These are phyloP conservation scores for Medicago arabica DNA, from an alignment of 306 rosid species.

Conservation along the genomic window DNA sequence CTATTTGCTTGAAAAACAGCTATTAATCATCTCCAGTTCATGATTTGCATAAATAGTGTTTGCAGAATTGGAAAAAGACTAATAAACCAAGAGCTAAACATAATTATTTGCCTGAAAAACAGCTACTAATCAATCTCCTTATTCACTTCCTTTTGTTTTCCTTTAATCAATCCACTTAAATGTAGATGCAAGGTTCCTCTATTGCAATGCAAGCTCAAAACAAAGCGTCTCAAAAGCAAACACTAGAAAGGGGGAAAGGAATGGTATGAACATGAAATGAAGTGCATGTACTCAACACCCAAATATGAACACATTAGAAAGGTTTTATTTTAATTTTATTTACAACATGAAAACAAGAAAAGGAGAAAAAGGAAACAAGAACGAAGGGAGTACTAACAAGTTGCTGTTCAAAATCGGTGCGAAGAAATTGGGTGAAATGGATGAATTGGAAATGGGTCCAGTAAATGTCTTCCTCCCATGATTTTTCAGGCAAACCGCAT, in stretches of 20 bases:
- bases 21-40: background rate
- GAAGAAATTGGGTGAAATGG: conserved; percentile 60
- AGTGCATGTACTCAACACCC: conserved; percentile 7
- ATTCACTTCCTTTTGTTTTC: too few relatives aligned
- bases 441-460: conserved; percentile 66
- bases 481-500: conserved; percentile 35
- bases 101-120: background rate
- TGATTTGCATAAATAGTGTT: too few relatives aligned
- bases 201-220: conserved; percentile 13
- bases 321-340: background rate
- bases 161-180: background rate
- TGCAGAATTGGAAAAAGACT: too few relatives aligned
- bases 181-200: background rate
- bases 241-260: background rate
- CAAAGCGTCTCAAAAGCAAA: background rate
- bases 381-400: conserved; percentile 52
- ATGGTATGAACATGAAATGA: background rate
- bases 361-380: too few relatives aligned
- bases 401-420: conserved; percentile 46
- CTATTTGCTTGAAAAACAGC: background rate
- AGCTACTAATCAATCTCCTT: too few relatives aligned
- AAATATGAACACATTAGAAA: background rate
- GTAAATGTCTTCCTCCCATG: conserved; percentile 67
- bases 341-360: background rate
- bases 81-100: too few relatives aligned